Evolutionary conservation across 1,284 basidiomycete species (phyloP).

Genomic region (Ustilago sp.): DNA sequence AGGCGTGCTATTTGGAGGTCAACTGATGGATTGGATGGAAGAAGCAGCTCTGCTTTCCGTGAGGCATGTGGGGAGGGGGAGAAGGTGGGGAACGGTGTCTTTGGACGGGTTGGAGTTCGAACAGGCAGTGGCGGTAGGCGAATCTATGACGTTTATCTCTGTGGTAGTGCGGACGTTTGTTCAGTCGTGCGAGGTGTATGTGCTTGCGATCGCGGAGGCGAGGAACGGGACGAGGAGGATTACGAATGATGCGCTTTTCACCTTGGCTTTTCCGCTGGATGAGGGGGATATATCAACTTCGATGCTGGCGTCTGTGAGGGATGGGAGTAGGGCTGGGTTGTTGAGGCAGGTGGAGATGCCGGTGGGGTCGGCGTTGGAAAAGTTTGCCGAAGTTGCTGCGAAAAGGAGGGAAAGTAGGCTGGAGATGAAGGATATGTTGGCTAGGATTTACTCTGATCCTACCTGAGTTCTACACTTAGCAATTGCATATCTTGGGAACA

Average conservation of each 20-base stretch:
- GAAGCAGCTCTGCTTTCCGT: conserved; percentile 53
- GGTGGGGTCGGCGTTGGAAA: conserved; percentile 34
- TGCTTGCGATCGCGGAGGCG: conserved; percentile 55
- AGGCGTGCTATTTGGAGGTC: conserved; percentile 58
- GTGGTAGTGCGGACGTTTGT: conserved; percentile 53
- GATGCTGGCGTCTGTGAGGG: conserved; percentile 6
- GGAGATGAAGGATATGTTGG: conserved; percentile 50
- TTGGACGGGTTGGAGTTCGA: conserved; percentile 60
- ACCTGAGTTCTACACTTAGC: conserved; percentile 6
- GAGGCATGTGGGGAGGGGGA: conserved; percentile 33
- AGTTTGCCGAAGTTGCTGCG: conserved; percentile 44
- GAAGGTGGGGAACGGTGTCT: conserved; percentile 56
- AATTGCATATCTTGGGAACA: neutral
- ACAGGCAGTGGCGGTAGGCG: conserved; percentile 52
- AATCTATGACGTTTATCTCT: conserved; percentile 54
- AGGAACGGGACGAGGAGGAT: conserved; percentile 46
- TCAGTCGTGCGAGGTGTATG: conserved; percentile 57
- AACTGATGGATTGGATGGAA: conserved; percentile 65
- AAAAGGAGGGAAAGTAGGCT: conserved; percentile 36
- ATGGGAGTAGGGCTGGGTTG: conserved; percentile 10
- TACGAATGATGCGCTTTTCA: conserved; percentile 62
- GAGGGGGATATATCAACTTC: conserved; percentile 18
- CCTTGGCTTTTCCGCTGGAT: conserved; percentile 48
- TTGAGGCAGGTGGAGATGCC: conserved; percentile 49
- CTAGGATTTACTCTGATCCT: conserved; percentile 46